A percentile compares a stretch with the other conserved stretches of the same genome.
Conservation (phyloP, 2,329 filamentous ascomycete genomes). For the Pseudogymnoascus sp. region DNA sequence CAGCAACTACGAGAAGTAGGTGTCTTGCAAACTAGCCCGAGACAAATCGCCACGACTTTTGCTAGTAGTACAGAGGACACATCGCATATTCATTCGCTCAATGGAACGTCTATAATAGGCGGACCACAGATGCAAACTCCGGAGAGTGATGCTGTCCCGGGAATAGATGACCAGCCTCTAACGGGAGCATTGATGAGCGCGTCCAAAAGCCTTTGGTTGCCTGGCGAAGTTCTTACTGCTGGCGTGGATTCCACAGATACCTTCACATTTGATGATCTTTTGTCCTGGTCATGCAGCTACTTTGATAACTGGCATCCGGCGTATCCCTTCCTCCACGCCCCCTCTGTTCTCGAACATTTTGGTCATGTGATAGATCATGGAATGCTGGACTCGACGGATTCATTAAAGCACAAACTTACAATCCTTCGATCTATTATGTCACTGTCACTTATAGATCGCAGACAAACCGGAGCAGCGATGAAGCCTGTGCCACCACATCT, state of each 20-base stretch:
- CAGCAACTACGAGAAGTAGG: slow-evolving; percentile 12
- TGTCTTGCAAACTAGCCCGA: background rate
- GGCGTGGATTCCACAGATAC: background rate
- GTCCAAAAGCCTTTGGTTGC: slow-evolving; percentile 13
- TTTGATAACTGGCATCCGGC: slow-evolving; percentile 52
- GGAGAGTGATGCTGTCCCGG: slow-evolving; percentile 9
- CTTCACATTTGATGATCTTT: slow-evolving; percentile 37
- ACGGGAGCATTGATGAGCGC: background rate
- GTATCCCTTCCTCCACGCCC: slow-evolving; percentile 47
- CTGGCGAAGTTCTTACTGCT: background rate
- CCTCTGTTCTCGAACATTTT: slow-evolving; percentile 39
- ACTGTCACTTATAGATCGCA: slow-evolving; percentile 44
- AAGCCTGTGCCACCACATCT: slow-evolving; percentile 33
- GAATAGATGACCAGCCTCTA: background rate
- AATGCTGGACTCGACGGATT: slow-evolving; percentile 14
- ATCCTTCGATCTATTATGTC: slow-evolving; percentile 43
- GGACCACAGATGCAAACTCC: slow-evolving; percentile 11
- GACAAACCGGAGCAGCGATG: slow-evolving; percentile 30
- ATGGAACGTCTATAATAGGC: background rate
- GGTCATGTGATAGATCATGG: slow-evolving; percentile 33
- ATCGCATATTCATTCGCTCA: background rate
- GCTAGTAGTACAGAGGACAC: background rate
- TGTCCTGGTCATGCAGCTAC: slow-evolving; percentile 43
- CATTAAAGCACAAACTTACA: slow-evolving; percentile 30
- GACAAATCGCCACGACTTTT: background rate